Conservation (phyloP, 345 rosid species). For the Eucalyptus marginata region DNA sequence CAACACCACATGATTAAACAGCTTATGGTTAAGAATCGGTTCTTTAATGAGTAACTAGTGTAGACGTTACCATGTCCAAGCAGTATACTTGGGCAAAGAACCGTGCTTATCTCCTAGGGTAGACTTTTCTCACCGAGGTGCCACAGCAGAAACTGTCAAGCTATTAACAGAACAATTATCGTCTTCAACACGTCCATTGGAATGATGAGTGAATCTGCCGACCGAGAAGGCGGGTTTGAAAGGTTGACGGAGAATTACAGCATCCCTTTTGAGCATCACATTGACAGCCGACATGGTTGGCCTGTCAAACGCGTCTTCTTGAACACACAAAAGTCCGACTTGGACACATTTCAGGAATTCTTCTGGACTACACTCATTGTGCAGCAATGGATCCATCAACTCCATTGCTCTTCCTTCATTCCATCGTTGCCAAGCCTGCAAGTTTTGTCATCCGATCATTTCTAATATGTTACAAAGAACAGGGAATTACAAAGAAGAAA, state of each 20-base stretch:
- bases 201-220: background rate
- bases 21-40: background rate
- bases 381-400: constrained; percentile 6
- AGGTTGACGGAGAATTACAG: constrained; percentile 1
- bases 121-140: background rate
- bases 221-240: constrained; percentile 1
- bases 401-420: constrained; percentile 22
- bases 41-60: background rate
- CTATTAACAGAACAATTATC: background rate
- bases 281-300: constrained; percentile 32
- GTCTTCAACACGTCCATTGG: background rate
- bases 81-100: background rate
- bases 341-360: constrained; percentile 32
- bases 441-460: background rate
- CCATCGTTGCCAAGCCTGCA: constrained; percentile 37
- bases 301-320: constrained; percentile 26
- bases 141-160: background rate
- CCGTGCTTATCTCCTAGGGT: background rate
- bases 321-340: constrained; percentile 34
- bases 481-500: background rate
- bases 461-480: no score
- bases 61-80: background rate
- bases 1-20: background rate
- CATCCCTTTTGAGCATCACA: constrained; percentile 19
- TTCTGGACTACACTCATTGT: constrained; percentile 1